Conservation (phyloP, 2,329 filamentous ascomycete species). For the Ceratocystis papillata region DNA sequence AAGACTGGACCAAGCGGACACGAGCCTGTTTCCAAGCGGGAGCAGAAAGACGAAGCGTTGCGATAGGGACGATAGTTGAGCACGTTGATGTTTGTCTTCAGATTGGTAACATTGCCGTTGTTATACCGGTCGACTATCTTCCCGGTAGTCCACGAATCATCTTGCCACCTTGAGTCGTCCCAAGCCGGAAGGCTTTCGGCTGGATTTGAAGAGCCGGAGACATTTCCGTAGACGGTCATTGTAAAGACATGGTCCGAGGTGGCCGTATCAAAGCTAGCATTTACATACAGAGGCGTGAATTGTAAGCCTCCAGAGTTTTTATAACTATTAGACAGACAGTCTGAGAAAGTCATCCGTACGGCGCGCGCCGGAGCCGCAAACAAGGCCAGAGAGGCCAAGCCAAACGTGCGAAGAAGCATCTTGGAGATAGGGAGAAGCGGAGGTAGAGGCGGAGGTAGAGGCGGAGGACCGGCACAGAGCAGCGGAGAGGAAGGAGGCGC, state of each 20-base stretch:
- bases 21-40: slow-evolving; percentile 45
- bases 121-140: slow-evolving; percentile 59
- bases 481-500: background rate
- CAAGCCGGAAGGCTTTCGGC: slow-evolving; percentile 48
- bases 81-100: slow-evolving; percentile 60
- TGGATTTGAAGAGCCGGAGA: slow-evolving; percentile 56
- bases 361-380: slow-evolving; percentile 42
- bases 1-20: slow-evolving; percentile 74
- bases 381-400: slow-evolving; percentile 28
- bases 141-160: slow-evolving; percentile 51
- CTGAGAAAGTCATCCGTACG: slow-evolving; percentile 66
- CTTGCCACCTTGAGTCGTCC: slow-evolving; percentile 49
- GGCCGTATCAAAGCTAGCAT: slow-evolving; percentile 59
- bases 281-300: slow-evolving; percentile 64
- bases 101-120: slow-evolving; percentile 50
- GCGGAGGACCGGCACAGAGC: background rate
- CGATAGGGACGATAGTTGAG: slow-evolving; percentile 64
- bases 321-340: slow-evolving; percentile 61
- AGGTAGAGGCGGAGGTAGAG: background rate
- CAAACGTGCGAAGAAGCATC: slow-evolving; percentile 29
- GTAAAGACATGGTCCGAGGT: slow-evolving; percentile 54
- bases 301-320: slow-evolving; percentile 56
- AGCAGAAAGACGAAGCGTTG: slow-evolving; percentile 54
- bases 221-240: slow-evolving; percentile 81
- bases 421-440: slow-evolving; percentile 22